Evolutionary conservation across 2,329 filamentous ascomycete genomes (phyloP), one percentile per base, ranked within the genome.

Genomic region (Botryotinia globosa): DNA sequence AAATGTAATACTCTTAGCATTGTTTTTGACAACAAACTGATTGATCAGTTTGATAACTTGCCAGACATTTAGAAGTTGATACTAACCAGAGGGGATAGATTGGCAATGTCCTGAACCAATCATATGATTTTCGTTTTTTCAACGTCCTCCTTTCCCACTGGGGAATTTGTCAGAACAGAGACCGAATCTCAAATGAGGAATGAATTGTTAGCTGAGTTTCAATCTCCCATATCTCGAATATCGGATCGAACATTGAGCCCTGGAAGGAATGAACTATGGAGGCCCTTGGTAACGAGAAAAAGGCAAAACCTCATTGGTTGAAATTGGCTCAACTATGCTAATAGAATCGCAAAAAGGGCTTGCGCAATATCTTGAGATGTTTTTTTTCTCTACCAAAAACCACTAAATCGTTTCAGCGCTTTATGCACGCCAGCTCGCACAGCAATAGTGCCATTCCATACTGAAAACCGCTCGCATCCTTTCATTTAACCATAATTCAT

Each of bases 401-500:
- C 22, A n/a, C 59, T 56, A 8, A 32, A 32, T 66, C 45, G 10
- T 45, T 54, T 25, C 29, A 44, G 61, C 45, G 61, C 37, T 39
- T 20, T 34, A 42, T 44, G 32, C 45, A 22, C 69, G 34, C 48
- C 56, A 34, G 34, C 45, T 42, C n/a, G 61, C 45, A 32, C 51
- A 20, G 29, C 22, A 51, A 58, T 32, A 58, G 14, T 34, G 32
- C 37, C 44, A 18, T 37, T 56, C 61, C 29, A 32, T 44, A 56
- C n/a, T 29, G n/a, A 32, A 71, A 45, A 58, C 25, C 29, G 25
- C 4, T 58, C 45, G 59, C 37, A 66, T 25, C n/a, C n/a, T 71
- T 54, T 56, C 61, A 39, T 71, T 37, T 32, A 70, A 54, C 69
- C 69, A 56, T 66, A 66, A 44, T 37, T 66, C 58, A 44, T 71